A percentile compares a stretch with the other conserved stretches of the same genome.
Evolutionary conservation across 371 early-diverging fungal species (phyloP).

Genomic region (Dentiscutata heterogama): DNA sequence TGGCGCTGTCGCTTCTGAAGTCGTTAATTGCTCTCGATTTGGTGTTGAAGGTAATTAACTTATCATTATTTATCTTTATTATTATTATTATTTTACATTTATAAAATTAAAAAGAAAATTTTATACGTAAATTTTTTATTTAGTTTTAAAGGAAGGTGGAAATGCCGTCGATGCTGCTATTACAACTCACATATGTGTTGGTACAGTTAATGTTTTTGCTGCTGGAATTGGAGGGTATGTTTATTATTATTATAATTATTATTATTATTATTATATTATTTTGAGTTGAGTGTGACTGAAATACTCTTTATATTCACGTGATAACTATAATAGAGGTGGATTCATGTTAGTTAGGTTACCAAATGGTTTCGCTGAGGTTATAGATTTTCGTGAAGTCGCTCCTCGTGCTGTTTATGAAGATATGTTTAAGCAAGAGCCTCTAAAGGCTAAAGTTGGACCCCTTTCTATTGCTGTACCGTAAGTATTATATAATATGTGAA

Average conservation of each 20-base stretch:
- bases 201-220: slow-evolving; percentile 93
- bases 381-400: slow-evolving; percentile 94
- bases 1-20: slow-evolving; percentile 92
- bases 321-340: slow-evolving; percentile 77
- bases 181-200: slow-evolving; percentile 93
- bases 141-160: slow-evolving; percentile 91
- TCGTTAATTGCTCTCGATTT: slow-evolving; percentile 80
- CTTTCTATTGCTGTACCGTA: slow-evolving; percentile 91
- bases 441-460: slow-evolving; percentile 79
- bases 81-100: too few relatives aligned
- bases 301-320: background rate
- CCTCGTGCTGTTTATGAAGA: slow-evolving; percentile 76
- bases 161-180: slow-evolving; percentile 98
- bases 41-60: slow-evolving; percentile 76
- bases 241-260: background rate
- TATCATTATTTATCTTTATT: too few relatives aligned
- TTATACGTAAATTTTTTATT: background rate
- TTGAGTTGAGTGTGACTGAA: too few relatives aligned
- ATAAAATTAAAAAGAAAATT: background rate
- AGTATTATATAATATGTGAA: slow-evolving; percentile 44
- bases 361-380: slow-evolving; percentile 65
- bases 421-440: slow-evolving; percentile 79
- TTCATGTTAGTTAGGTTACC: slow-evolving; percentile 92
- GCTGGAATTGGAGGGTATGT: slow-evolving; percentile 94
- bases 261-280: background rate